Percentiles rank a stretch among this genome's conserved stretches.
phyloP scores from a whole-genome alignment of 164 flowering plant genomes.

The Vitis labrusca region DNA sequence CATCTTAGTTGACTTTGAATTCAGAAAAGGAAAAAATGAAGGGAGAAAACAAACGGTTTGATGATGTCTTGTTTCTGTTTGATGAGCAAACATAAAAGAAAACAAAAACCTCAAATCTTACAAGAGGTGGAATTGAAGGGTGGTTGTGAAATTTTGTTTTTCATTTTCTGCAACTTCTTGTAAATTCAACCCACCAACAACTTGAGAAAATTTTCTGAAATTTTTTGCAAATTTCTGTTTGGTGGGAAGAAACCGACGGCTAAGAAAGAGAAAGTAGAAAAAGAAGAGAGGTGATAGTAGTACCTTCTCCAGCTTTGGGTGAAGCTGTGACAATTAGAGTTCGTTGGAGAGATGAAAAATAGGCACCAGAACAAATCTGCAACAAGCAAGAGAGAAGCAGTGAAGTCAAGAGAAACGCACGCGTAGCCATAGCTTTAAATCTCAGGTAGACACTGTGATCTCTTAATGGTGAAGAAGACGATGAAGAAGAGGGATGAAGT shows the following conservation, averaged over 20 bases:
- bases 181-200: too few relatives aligned
- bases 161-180: too few relatives aligned
- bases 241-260: neutral
- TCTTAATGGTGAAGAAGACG: neutral
- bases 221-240: neutral
- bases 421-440: conserved; percentile 25
- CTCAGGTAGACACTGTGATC: neutral
- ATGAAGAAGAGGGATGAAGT: neutral
- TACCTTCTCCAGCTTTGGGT: conserved; percentile 41
- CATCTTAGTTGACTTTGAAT: too few relatives aligned
- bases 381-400: conserved; percentile 27
- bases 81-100: too few relatives aligned
- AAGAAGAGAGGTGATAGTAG: conserved; percentile 15
- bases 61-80: too few relatives aligned
- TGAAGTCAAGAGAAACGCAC: conserved; percentile 32
- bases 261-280: neutral
- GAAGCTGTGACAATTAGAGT: conserved; percentile 45
- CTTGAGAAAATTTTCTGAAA: too few relatives aligned
- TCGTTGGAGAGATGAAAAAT: conserved; percentile 25
- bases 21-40: too few relatives aligned
- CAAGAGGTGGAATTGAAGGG: too few relatives aligned
- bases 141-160: too few relatives aligned
- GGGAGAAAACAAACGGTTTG: too few relatives aligned
- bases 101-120: too few relatives aligned
- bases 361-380: conserved; percentile 29